Conservation (phyloP, 2,329 filamentous ascomycete species). For the Gremmenia infestans region DNA sequence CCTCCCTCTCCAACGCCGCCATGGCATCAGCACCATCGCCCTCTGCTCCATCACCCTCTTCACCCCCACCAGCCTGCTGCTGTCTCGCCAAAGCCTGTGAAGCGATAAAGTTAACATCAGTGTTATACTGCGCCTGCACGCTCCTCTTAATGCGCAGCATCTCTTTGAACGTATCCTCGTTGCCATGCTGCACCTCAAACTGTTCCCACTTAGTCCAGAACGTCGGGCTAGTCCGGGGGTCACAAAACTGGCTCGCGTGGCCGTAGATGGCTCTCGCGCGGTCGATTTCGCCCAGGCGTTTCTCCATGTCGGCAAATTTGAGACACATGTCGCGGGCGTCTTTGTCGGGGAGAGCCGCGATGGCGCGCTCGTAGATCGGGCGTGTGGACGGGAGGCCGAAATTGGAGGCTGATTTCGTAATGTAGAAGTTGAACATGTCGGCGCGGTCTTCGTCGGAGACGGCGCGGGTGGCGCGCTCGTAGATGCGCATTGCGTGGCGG, state of each 20-base stretch:
- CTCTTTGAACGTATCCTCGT: conserved; percentile 99
- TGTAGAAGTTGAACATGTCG: conserved; percentile 99
- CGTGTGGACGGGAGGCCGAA: conserved; percentile 93
- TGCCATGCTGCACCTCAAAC: conserved; percentile 96
- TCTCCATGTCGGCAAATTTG: conserved; percentile 97
- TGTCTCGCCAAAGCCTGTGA: conserved; percentile 88
- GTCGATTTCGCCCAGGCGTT: conserved; percentile 87
- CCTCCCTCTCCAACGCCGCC: conserved; percentile 81
- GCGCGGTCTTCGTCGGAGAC: conserved; percentile 91
- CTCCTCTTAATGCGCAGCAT: conserved; percentile 97
- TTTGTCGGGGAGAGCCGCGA: conserved; percentile 83
- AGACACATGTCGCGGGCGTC: conserved; percentile 98
- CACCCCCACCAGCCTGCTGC: conserved; percentile 42
- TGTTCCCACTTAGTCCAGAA: conserved; percentile 98
- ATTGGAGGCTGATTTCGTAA: conserved; percentile 96
- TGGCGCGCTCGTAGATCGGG: conserved; percentile 93
- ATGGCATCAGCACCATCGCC: conserved; percentile 68
- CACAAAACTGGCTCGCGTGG: conserved; percentile 94
- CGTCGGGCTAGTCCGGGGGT: conserved; percentile 79
- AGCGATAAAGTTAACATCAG: conserved; percentile 97
- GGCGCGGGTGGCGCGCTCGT: conserved; percentile 91
- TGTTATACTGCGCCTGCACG: conserved; percentile 97
- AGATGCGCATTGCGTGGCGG: conserved; percentile 97
- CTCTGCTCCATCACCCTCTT: conserved; percentile 33
- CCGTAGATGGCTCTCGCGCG: conserved; percentile 92